These are phyloP conservation scores for Laguncularia racemosa DNA, from an alignment of 345 rosid species.

Conservation along the genomic window DNA sequence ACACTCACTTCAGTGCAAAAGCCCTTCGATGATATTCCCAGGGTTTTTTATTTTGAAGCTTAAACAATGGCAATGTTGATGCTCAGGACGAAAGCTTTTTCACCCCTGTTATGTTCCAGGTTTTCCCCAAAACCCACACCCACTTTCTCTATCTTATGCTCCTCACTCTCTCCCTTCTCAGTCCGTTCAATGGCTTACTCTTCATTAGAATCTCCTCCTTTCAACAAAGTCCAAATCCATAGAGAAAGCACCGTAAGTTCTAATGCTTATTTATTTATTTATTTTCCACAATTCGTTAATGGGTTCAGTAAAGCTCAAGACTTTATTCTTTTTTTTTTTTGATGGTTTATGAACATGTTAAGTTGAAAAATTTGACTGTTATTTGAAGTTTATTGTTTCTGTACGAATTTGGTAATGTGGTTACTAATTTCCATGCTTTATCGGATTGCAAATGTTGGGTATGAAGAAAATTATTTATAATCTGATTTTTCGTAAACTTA, in stretches of 20 bases:
- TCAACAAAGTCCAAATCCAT: slow-evolving; percentile 76
- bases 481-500: too few species aligned
- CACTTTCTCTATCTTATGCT: slow-evolving; percentile 13
- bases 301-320: too few species aligned
- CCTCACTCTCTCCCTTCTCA: slow-evolving; percentile 20
- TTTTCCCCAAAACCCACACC: slow-evolving; percentile 17
- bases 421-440: too few species aligned
- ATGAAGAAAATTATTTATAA: too few species aligned
- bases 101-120: slow-evolving; percentile 22
- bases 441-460: too few species aligned
- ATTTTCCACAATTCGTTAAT: neutral
- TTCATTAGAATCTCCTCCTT: slow-evolving; percentile 21
- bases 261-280: neutral
- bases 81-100: neutral
- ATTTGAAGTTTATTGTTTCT: too few species aligned
- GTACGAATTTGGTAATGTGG: too few species aligned
- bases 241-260: slow-evolving; percentile 72
- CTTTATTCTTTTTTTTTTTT: too few species aligned
- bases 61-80: too few species aligned
- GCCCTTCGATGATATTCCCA: neutral
- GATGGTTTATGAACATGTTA: too few species aligned
- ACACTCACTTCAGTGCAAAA: neutral
- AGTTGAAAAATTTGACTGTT: too few species aligned
- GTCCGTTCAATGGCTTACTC: slow-evolving; percentile 73
- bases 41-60: too few species aligned